Evolutionary conservation across 1,284 basidiomycete genomes (phyloP), one percentile per base, ranked within the genome.

Genomic region (Cutaneotrichosporon sp.): DNA sequence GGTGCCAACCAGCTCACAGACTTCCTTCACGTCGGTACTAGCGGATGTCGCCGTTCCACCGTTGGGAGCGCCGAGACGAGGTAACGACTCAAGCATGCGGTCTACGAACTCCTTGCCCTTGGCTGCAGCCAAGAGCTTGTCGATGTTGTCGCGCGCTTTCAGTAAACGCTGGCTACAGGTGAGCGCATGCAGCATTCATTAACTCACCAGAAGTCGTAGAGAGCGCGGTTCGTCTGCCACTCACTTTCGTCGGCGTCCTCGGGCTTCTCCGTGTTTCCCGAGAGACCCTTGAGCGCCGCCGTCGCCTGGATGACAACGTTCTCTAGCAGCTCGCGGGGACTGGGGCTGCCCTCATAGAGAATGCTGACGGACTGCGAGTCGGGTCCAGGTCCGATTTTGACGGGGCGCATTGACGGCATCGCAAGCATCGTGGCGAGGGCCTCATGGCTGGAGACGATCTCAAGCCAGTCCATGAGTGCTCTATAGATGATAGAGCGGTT

Each of bases 361-460:
- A 93, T 88, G 16, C 46, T 52, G 7, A 68, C 56, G 4, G 67
- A 63, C 10, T 55, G 21, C 7, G 60, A 46, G 4, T 63, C 56
- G 1, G 69, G 65, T 0, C 66, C 49, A 0, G 69, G 66, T 18
- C 49, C 53, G 5, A 58, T 58, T 16, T 50, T 51, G 42, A 60
- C 53, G 0, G 75, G 69, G 4, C 89, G 87, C 92, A 95, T 95
- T 74, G 92, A 92, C 1, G 92, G 92, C 91, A 94, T 95, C 0
- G 90, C 92, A 86, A 96, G 91, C 90, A 95, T 93, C 70, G 89
- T 90, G 2, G 91, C 91, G 32, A 95, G 81, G 4, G 90, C 88
- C 82, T 95, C 92, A 69, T 96, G 92, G 71, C 88, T 89, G 9
- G 92, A 92, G 49, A 96, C 90, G 2, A 89, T 91, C 90, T 93